Percentiles rank a stretch among this genome's conserved stretches.
Evolutionary conservation across 2,329 filamentous ascomycete species (phyloP).

Genomic region (Diaporthe ilicicola): DNA sequence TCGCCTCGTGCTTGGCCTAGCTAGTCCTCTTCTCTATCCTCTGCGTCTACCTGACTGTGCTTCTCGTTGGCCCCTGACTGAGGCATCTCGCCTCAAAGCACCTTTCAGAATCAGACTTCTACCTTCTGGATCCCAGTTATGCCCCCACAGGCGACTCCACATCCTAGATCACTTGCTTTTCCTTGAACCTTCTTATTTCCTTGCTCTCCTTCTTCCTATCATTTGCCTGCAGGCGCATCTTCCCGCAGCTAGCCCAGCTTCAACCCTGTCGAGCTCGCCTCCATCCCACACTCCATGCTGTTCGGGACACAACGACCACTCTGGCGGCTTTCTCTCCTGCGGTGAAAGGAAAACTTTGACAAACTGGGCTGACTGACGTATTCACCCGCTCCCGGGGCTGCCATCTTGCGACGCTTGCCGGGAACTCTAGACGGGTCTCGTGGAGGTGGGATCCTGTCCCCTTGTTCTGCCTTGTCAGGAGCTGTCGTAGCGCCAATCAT

Average conservation of each 20-base stretch:
- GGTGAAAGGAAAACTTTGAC: conserved; percentile 43
- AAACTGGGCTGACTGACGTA: conserved; percentile 51
- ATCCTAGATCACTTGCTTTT: conserved; percentile 31
- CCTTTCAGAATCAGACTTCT: conserved; percentile 29
- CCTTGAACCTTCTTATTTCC: conserved; percentile 33
- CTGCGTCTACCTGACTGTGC: conserved; percentile 26
- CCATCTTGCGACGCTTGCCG: conserved; percentile 20
- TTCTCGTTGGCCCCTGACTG: conserved; percentile 20
- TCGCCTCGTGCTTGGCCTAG: conserved; percentile 29
- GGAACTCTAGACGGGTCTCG: conserved; percentile 37
- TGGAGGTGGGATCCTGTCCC: conserved; percentile 33
- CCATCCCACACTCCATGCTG: conserved; percentile 42
- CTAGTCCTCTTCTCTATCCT: conserved; percentile 19
- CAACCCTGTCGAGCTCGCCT: conserved; percentile 42
- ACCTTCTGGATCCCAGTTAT: conserved; percentile 23
- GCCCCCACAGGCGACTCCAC: conserved; percentile 16
- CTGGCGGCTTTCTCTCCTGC: conserved; percentile 46
- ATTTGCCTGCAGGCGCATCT: conserved; percentile 43
- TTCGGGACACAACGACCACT: conserved; percentile 49
- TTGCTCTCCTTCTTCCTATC: conserved; percentile 34
- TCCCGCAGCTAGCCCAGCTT: conserved; percentile 48
- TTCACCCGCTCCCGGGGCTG: conserved; percentile 39
- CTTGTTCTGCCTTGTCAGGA: conserved; percentile 41
- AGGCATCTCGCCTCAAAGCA: conserved; percentile 32
- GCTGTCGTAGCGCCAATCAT: conserved; percentile 52